Conservation (phyloP, 176 grass and related monocot genomes). For the Metroxylon sagu region DNA sequence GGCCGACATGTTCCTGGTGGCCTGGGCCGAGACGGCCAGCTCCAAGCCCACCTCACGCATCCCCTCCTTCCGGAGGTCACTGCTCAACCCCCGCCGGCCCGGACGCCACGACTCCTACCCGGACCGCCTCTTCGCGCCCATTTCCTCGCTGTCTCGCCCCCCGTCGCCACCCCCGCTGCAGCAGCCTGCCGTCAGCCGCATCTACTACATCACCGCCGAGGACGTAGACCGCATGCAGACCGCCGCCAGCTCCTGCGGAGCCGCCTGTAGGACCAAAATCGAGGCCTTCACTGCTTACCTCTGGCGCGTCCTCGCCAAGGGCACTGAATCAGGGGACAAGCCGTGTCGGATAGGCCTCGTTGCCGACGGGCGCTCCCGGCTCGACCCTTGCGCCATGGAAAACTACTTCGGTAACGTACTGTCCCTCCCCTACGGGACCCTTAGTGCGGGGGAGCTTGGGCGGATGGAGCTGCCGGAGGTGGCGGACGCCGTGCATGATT, state of each 20-base stretch:
- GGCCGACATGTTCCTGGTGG: slow-evolving; percentile 72
- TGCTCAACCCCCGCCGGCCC: slow-evolving; percentile 36
- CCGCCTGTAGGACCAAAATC: slow-evolving; percentile 29
- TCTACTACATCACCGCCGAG: slow-evolving; percentile 35
- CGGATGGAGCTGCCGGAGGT: slow-evolving; percentile 37
- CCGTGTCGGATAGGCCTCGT: slow-evolving; percentile 64
- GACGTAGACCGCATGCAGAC: slow-evolving; percentile 32
- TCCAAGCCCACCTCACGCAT: neutral
- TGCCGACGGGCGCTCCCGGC: slow-evolving; percentile 43
- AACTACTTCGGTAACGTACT: slow-evolving; percentile 69
- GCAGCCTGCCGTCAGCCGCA: slow-evolving; percentile 36
- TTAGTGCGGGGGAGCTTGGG: slow-evolving; percentile 1
- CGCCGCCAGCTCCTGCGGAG: slow-evolving; percentile 5
- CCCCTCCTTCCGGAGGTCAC: slow-evolving; percentile 37
- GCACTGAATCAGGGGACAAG: slow-evolving; percentile 1
- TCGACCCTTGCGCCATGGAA: slow-evolving; percentile 24
- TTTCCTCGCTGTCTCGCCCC: slow-evolving; percentile 26
- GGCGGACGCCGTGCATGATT: slow-evolving; percentile 41
- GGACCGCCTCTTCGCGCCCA: slow-evolving; percentile 35
- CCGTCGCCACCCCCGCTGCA: neutral
- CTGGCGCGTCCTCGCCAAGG: slow-evolving; percentile 43
- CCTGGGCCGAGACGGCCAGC: slow-evolving; percentile 38
- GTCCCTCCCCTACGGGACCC: slow-evolving; percentile 40
- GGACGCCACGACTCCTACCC: slow-evolving; percentile 9
- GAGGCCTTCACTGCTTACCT: slow-evolving; percentile 67